Base-by-base conservation (phyloP, 2,329 filamentous ascomycete genomes). In the Ophiostoma sp. region DNA sequence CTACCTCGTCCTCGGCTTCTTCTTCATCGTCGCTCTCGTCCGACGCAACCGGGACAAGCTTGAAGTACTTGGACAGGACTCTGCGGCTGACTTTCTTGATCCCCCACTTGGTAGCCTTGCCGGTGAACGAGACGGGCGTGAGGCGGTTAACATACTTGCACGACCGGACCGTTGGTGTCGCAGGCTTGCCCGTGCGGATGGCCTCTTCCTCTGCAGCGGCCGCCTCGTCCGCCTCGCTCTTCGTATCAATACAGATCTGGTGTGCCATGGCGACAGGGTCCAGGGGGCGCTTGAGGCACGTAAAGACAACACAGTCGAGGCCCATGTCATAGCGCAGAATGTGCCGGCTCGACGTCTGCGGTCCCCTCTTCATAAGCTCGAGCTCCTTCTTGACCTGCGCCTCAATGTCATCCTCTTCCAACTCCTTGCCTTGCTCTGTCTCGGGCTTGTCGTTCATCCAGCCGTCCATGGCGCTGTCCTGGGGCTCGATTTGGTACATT, bases 311-410 rank as follows among this genome's bases (percentile, higher is more conserved):
- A 70, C 87, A 89, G 70, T 87, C 85, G n/a, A 88, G 79, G 64
- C 81, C 82, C 63, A 86, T 79, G 60, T 80, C 81, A 45, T 89
- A 78, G 2, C 83, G 78, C 16, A 80, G 80, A 72, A 89, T 87
- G 16, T 79, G 74, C 16, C 83, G 77, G 68, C 81, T 76, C n/a
- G 74, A 75, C 42, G 77, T 73, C 52, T 77, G 75, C 42, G 79
- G 75, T 67, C 76, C 76, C 41, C 79, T 74, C 67, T 84, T 86
- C 73, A 93, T 84, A 2, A 80, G 82, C 41, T 83, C 83, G n/a
- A 95, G 77, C 77, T 95, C 92, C 75, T 87, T 87, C 73, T 86
- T 77, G 72, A 95, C 91, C 41, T 87, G 84, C 5, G 85, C 82
- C 75, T 93, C 91, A 73, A 95, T 92, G 73, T 92, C 89, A 18